Percentiles rank a stretch among this genome's conserved stretches.
Evolutionary conservation across 768 basidiomycete species (phyloP).

Genomic region (Epithele typhae): DNA sequence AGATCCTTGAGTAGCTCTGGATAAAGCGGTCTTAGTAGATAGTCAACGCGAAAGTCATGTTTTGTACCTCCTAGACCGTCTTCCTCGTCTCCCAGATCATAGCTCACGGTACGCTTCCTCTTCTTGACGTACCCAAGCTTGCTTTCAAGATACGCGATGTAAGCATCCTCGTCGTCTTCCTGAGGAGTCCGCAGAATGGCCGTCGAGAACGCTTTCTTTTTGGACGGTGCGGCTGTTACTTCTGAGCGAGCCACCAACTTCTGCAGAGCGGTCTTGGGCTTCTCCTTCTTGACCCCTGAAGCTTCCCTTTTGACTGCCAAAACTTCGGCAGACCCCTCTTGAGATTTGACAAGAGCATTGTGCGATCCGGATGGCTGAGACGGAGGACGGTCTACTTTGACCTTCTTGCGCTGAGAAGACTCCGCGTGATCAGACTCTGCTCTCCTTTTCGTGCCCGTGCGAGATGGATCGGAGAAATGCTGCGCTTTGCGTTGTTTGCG

Average conservation of each 20-base stretch:
- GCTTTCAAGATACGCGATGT: conserved; percentile 80
- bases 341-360: too few species aligned
- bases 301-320: neutral
- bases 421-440: conserved; percentile 42
- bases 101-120: conserved; percentile 36
- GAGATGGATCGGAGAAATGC: conserved; percentile 39
- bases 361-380: too few species aligned
- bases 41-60: too few species aligned
- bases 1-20: conserved; percentile 25
- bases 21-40: neutral
- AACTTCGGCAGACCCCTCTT: too few species aligned
- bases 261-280: conserved; percentile 29
- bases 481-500: conserved; percentile 62
- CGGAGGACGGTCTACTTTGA: conserved; percentile 24
- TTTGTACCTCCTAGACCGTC: conserved; percentile 83
- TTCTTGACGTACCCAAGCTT: conserved; percentile 57
- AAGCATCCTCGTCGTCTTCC: conserved; percentile 74
- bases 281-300: neutral
- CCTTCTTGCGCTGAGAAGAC: conserved; percentile 48
- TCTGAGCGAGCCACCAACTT: conserved; percentile 26
- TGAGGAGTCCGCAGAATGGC: conserved; percentile 29
- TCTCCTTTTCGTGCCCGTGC: conserved; percentile 31
- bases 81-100: conserved; percentile 41
- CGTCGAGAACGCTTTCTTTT: neutral
- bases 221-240: neutral